Percentiles rank a stretch among this genome's conserved stretches.
Evolutionary conservation across 1,284 basidiomycete species (phyloP).

Genomic region (Ustilago esculenta): DNA sequence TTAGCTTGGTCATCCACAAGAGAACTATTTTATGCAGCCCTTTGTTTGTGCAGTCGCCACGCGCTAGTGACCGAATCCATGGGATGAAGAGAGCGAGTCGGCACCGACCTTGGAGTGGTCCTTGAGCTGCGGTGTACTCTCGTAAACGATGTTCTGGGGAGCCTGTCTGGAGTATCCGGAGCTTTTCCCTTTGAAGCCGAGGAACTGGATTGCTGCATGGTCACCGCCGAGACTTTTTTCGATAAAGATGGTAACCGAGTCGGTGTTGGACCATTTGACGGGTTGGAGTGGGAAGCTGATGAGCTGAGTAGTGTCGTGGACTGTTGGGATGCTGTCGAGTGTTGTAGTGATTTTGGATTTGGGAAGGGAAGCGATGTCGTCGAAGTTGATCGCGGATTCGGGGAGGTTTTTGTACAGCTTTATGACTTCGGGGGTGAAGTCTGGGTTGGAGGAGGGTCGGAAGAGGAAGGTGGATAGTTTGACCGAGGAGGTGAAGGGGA

Average conservation of each 20-base stretch:
- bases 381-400: slow-evolving; percentile 48
- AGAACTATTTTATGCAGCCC: not conserved
- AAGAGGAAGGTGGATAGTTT: slow-evolving; percentile 49
- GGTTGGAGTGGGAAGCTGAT: slow-evolving; percentile 59
- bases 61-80: slow-evolving; percentile 40
- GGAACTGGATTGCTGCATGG: slow-evolving; percentile 47
- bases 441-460: slow-evolving; percentile 20
- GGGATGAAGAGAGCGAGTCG: slow-evolving; percentile 27
- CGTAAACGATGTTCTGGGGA: slow-evolving; percentile 62
- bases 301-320: slow-evolving; percentile 38
- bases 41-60: not conserved
- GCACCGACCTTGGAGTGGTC: slow-evolving; percentile 54
- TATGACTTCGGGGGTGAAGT: slow-evolving; percentile 48
- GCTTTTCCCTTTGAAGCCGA: slow-evolving; percentile 62
- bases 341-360: slow-evolving; percentile 12
- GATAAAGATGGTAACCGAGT: slow-evolving; percentile 57
- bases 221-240: slow-evolving; percentile 40
- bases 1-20: not conserved
- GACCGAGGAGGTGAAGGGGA: slow-evolving; percentile 61
- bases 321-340: slow-evolving; percentile 52
- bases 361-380: slow-evolving; percentile 18
- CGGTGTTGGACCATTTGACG: slow-evolving; percentile 61
- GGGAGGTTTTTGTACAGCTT: slow-evolving; percentile 58
- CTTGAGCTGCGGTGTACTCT: slow-evolving; percentile 60
- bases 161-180: slow-evolving; percentile 27